Base-by-base conservation (phyloP, 371 early-diverging fungal genomes). In the Mortierella sp. region DNA sequence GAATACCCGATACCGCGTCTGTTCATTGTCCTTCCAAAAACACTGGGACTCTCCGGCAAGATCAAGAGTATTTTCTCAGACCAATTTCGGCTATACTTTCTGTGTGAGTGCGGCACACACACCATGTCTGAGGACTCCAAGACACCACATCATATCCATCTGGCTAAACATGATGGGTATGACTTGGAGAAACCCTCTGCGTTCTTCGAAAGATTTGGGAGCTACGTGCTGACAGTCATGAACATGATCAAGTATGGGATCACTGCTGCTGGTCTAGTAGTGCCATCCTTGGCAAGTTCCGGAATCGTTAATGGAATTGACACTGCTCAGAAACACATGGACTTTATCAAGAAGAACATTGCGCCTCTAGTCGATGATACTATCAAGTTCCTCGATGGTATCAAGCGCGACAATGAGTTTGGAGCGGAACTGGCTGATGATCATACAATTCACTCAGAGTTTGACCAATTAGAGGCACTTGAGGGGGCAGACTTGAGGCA, bases 31-130 rank as follows among this genome's bases (percentile, higher is more conserved):
- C 62, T 54, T 38, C 62, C 54, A 18, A 34, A 60, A 21, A 9
- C 16, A 18, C n/a, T 30, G 26, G 21, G 34, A 26, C 18, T 30
- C 8, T 26, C n/a, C 28, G 52, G 52, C 42, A 28, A 19, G 38
- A 38, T 45, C 8, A 3, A 9, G 42, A 42, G 53, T 0, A 42
- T 19, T 2, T 52, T 51, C n/a, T 24, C 53, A 21, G 14, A 61
- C 28, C 39, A 52, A 34, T 61, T 42, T 53, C 52, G 61, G 12
- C 46, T 61, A 3, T 54, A 46, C 38, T 62, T 54, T 45, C n/a
- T 64, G 23, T 64, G 57, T 34, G 64, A 64, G 18, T 64, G 64
- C n/a, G 64, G 64, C 0, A 50, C 56, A 23, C 64, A 64, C 26
- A 64, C 64, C 0, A 64, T 42, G 51, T 3, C 55, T 0, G 46